Evolutionary conservation across 768 basidiomycete species (phyloP), one percentile per base, ranked within the genome.

Genomic region (Tricholoma saponaceum): DNA sequence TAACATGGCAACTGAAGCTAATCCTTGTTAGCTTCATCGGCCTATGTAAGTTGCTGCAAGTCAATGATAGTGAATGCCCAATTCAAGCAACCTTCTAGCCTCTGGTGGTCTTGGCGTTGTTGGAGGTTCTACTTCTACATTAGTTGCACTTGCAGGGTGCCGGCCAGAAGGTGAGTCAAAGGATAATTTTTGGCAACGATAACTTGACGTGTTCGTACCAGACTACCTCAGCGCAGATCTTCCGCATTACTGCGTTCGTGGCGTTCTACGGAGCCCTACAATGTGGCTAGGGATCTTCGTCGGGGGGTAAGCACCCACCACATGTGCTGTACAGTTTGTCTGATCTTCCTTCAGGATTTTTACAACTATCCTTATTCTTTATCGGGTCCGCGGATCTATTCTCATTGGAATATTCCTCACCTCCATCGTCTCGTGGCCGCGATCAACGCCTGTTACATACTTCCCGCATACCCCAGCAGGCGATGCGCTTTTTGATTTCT

Each of bases 251-350:
- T 95, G 92, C 62, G 74, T 72, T 5, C 68, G 74, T 16, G 83
- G 81, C 39, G 85, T 91, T 5, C 74, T 95, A 25, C 84, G 81
- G 33, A 86, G 73, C 60, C 90, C 91, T 1, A 89, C 86, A 9
- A 85, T 91, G 76, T 95, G 92, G 92, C 72, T 94, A n/a, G 92
- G 92, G 35, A 82, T 94, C 57, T 90, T 92, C 70, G 74, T 85
- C 5, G 92, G 92, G 62, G 92, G 92, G 86, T 87, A 66, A 23
- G 84, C 64, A 18, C 52, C 59, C 14, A 20, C 35, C 32, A 28
- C 30, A n/a, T 53, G 47, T 33, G 47, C 10, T 26, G 12, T 33
- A 6, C 16, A 10, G 13, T 10, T 18, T 30, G 3, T 50, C 28
- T 28, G 6, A 50, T 30, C 2, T 18, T 10, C n/a, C 16, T 9